Evolutionary conservation across 1,284 basidiomycete species (phyloP).

Genomic region (Leccinum angustisporum): DNA sequence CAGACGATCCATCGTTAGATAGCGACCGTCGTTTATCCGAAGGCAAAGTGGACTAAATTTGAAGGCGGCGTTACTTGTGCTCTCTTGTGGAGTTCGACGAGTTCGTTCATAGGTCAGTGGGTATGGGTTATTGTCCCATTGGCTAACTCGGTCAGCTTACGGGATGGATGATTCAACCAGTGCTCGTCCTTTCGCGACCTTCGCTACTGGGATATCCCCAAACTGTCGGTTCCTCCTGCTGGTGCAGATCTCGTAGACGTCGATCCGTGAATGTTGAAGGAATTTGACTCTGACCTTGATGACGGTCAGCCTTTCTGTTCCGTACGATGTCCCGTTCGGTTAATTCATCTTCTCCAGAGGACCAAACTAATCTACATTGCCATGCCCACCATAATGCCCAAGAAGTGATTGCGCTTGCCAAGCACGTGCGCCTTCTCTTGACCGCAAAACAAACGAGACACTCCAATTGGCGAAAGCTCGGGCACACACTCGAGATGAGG

Average conservation of each 20-base stretch:
- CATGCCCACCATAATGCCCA: constrained; percentile 92
- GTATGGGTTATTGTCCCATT: too few species aligned
- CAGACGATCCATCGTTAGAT: constrained; percentile 85
- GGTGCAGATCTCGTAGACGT: constrained; percentile 60
- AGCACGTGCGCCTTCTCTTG: constrained; percentile 60
- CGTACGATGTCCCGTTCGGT: neutral
- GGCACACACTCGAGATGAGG: constrained; percentile 54
- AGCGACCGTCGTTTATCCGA: constrained; percentile 46
- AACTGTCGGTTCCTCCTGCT: constrained; percentile 43
- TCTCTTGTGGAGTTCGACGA: too few species aligned
- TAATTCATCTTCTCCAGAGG: constrained; percentile 47
- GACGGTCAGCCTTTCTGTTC: constrained; percentile 59
- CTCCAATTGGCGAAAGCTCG: constrained; percentile 67
- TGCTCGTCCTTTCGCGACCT: constrained; percentile 17
- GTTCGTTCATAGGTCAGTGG: constrained; percentile 37
- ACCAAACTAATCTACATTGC: constrained; percentile 84
- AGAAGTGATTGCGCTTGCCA: constrained; percentile 83
- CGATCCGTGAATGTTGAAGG: constrained; percentile 57
- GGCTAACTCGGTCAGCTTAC: too few species aligned
- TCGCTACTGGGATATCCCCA: constrained; percentile 69
- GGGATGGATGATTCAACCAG: constrained; percentile 4
- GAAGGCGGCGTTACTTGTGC: too few species aligned
- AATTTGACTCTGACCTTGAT: constrained; percentile 82
- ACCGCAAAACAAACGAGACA: constrained; percentile 79
- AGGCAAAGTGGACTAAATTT: too few species aligned